Base-by-base conservation (phyloP, 805 yeast species). In the Kodamaea restingae region DNA sequence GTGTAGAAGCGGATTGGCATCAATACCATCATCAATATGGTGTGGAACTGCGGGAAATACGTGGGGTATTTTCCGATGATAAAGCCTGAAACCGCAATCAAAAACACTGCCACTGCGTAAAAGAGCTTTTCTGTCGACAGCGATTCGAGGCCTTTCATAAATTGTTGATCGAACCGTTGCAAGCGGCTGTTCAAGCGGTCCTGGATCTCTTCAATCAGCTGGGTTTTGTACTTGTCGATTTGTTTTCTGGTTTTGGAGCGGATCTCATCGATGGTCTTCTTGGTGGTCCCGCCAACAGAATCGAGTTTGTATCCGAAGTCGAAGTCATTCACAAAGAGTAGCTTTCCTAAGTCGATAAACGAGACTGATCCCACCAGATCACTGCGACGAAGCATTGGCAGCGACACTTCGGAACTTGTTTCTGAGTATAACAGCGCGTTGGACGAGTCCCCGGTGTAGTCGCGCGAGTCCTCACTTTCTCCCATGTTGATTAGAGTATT, bases 1-100 rank as follows among this genome's bases (percentile, higher is more conserved):
- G 93, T 78, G 61, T 88, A 81, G 51, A 83, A 74, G 41, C 98
- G 67, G 17, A 90, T 79, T 0, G 98, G 98, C 80, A 90, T 77
- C 39, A 91, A 65, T 1, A 84, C 44, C 2, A 63, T 52, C 40
- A 81, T 73, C 35, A 86, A 59, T 0, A 60, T 63, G 0, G 95
- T 78, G 60, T 91, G 90, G 49, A 80, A 74, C 1, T 80, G 56
- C 48, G 88, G 98, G 58, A 91, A 82, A 60, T 75, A 77, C 26
- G 75, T 71, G 0, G 98, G 97, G 44, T 75, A 74, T 42, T 73
- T 74, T 7, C 96, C 97, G 47, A 90, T 78, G 4, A 88, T 58
- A 41, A 79, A 72, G 0, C 98, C 98, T 18, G 81, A 69, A 12
- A 75, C 56, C 31, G 91, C 85, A 6, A 91, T 75, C 38, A 76